Percentiles rank a stretch among this genome's conserved stretches.
phyloP scores from a whole-genome alignment of 1,139 yeast species.

The Sugiyamaella paludigena region DNA sequence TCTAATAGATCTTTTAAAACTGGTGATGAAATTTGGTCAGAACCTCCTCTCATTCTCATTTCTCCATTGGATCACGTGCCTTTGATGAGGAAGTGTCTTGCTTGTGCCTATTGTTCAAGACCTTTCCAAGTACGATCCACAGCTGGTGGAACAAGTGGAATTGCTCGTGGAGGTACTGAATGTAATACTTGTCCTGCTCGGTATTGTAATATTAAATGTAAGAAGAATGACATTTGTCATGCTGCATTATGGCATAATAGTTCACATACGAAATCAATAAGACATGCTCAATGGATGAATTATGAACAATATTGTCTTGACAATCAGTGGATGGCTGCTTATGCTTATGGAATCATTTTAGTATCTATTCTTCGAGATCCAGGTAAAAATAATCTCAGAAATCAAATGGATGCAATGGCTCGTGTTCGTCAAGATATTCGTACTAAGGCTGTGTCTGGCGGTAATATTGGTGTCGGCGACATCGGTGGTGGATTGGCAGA shows the following conservation, averaged over 20 bases:
- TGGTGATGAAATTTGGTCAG: constrained; percentile 56
- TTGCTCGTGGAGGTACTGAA: constrained; percentile 24
- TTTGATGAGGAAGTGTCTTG: constrained; percentile 62
- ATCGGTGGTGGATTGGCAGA: constrained; percentile 47
- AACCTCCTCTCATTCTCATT: constrained; percentile 60
- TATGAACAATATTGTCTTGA: constrained; percentile 63
- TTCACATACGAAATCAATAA: constrained; percentile 36
- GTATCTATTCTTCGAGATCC: constrained; percentile 51
- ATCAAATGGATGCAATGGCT: constrained; percentile 63
- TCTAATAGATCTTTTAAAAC: constrained; percentile 41
- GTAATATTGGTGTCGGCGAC: constrained; percentile 52
- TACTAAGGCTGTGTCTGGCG: constrained; percentile 57
- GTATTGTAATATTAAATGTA: constrained; percentile 34
- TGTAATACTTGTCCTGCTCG: constrained; percentile 29
- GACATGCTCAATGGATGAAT: constrained; percentile 50
- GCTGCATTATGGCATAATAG: constrained; percentile 55
- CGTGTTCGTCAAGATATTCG: constrained; percentile 65
- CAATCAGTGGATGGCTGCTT: constrained; percentile 68
- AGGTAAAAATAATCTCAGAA: constrained; percentile 38
- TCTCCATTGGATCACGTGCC: constrained; percentile 71
- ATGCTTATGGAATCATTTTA: constrained; percentile 58
- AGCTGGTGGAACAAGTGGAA: constrained; percentile 20
- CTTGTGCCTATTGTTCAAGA: constrained; percentile 79
- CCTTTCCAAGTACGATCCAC: constrained; percentile 44
- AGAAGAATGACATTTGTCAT: constrained; percentile 54